Conservation (phyloP, 2,329 filamentous ascomycete species). For the Clonostachys chloroleuca region DNA sequence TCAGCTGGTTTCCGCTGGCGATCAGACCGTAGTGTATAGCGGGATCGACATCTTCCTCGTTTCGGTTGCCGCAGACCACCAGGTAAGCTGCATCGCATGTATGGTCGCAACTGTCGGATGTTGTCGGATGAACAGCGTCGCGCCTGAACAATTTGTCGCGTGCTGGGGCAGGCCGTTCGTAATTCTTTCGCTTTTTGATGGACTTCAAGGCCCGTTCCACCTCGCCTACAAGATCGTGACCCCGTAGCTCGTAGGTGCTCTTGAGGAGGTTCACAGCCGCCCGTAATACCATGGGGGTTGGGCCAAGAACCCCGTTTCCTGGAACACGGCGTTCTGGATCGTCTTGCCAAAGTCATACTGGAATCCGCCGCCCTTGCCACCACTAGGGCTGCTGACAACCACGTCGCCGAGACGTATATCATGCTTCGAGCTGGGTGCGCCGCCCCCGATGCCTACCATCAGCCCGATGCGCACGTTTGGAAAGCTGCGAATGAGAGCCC, state of each 20-base stretch:
- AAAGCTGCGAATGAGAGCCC: slow-evolving; percentile 19
- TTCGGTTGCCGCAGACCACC: too few species aligned
- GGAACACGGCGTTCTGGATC: not conserved
- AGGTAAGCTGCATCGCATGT: too few species aligned
- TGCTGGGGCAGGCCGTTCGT: not conserved
- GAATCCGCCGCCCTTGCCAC: slow-evolving; percentile 3
- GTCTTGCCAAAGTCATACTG: slow-evolving; percentile 1
- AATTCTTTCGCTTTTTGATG: not conserved
- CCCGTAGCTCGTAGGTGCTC: not conserved
- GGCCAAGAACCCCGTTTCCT: not conserved
- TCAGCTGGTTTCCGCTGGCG: slow-evolving; percentile 25
- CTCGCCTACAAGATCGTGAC: not conserved
- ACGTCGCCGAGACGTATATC: too few species aligned
- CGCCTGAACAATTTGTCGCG: not conserved
- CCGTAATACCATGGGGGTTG: not conserved
- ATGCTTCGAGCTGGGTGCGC: too few species aligned
- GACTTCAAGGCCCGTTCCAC: not conserved
- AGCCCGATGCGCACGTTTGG: slow-evolving; percentile 18
- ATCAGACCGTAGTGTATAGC: slow-evolving; percentile 13
- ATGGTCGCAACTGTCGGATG: too few species aligned
- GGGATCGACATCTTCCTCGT: not conserved
- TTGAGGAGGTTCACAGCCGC: not conserved
- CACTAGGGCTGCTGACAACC: slow-evolving; percentile 4
- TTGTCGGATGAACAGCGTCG: not conserved
- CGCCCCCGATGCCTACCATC: slow-evolving; percentile 27